These are phyloP conservation scores for Marasmius oreades DNA, from an alignment of 1,284 basidiomycete species.

Conservation along the genomic window DNA sequence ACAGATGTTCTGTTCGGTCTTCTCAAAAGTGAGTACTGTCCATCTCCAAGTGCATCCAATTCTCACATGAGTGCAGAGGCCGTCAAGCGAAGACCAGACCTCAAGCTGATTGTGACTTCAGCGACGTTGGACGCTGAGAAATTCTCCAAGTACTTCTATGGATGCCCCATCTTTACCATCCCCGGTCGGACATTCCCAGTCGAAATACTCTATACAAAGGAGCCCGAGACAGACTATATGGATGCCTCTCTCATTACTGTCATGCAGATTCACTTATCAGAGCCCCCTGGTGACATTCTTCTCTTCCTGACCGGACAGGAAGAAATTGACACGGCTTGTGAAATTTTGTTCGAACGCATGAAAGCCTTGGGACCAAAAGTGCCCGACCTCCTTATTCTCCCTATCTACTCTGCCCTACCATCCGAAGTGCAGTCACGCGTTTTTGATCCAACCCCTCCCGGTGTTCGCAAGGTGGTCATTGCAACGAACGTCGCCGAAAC, in stretches of 20 bases:
- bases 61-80: conserved; percentile 64
- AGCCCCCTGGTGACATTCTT: conserved; percentile 94
- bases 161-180: conserved; percentile 99
- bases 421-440: conserved; percentile 97
- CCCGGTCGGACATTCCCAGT: conserved; percentile 98
- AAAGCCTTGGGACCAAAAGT: conserved; percentile 96
- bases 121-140: conserved; percentile 99
- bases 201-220: conserved; percentile 96
- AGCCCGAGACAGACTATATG: conserved; percentile 97
- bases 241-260: conserved; percentile 98
- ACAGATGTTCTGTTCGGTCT: conserved; percentile 98
- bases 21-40: conserved; percentile 76
- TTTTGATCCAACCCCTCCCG: conserved; percentile 96
- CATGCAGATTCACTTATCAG: conserved; percentile 98
- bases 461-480: conserved; percentile 95
- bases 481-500: conserved; percentile 99
- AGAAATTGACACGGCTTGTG: conserved; percentile 97
- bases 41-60: neutral
- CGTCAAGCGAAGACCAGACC: conserved; percentile 88
- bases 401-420: conserved; percentile 96
- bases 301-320: conserved; percentile 99
- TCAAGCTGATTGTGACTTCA: conserved; percentile 97
- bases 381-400: conserved; percentile 93
- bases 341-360: conserved; percentile 97
- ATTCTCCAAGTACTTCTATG: conserved; percentile 98